Evolutionary conservation across 164 flowering plant genomes (phyloP).

Genomic region (Vitis amurensis): DNA sequence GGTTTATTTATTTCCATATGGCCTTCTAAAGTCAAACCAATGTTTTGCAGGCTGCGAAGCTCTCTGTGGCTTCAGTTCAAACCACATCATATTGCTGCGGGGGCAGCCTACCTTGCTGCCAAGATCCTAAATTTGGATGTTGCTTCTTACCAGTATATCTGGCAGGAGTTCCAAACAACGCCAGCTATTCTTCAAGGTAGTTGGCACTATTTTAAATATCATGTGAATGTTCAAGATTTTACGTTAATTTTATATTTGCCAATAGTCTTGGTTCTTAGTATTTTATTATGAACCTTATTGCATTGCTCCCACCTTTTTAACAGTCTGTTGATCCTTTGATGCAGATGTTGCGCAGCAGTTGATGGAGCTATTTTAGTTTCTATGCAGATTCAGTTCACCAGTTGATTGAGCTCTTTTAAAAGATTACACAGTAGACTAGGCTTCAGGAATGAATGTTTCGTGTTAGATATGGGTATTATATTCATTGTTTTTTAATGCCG

Average conservation of each 20-base stretch:
- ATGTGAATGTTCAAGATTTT: not conserved
- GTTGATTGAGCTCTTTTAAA: conserved; percentile 14
- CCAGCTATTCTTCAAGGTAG: conserved; percentile 79
- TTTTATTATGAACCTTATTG: not conserved
- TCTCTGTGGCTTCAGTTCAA: conserved; percentile 75
- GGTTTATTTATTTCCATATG: not conserved
- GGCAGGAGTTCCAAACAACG: conserved; percentile 82
- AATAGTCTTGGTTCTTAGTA: not conserved
- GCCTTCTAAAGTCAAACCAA: not conserved
- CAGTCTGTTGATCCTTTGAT: conserved; percentile 12
- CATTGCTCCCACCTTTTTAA: no score
- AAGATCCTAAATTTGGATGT: conserved; percentile 73
- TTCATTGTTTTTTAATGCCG: not conserved
- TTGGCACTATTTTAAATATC: not conserved
- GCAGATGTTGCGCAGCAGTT: conserved; percentile 87
- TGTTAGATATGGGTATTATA: not conserved
- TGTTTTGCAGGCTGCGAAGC: conserved; percentile 55
- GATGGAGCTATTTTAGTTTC: conserved; percentile 55
- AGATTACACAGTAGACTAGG: not conserved
- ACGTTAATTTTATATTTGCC: not conserved
- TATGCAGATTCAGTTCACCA: not conserved
- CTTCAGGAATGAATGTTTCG: not conserved
- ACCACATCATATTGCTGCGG: conserved; percentile 72
- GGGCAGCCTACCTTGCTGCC: conserved; percentile 88
- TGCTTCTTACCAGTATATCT: conserved; percentile 54